Evolutionary conservation across 1,139 yeast genomes (phyloP).

Genomic region (Suhomyces anneliseae): DNA sequence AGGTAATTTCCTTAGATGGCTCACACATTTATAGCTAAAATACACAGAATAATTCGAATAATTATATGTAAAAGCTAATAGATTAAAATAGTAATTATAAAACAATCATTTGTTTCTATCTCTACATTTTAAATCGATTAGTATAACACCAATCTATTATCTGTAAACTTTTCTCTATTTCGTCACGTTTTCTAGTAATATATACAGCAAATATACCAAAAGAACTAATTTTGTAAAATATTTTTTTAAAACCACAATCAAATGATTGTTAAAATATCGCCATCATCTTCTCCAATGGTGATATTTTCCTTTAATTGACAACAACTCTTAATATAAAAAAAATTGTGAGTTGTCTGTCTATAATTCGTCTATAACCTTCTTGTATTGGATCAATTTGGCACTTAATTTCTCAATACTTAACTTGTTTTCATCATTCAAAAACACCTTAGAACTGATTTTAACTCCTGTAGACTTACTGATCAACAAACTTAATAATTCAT

Average conservation of each 20-base stretch:
- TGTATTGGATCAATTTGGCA: constrained; percentile 44
- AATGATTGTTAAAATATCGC: no score
- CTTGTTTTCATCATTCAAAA: constrained; percentile 33
- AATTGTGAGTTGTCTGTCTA: background rate
- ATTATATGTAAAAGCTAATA: no score
- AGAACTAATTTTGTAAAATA: background rate
- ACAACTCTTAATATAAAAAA: background rate
- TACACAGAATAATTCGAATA: no score
- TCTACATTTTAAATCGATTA: no score
- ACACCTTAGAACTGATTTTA: constrained; percentile 39
- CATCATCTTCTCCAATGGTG: no score
- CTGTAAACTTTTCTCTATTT: no score
- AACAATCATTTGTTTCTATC: no score
- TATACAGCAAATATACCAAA: background rate
- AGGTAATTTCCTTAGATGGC: no score
- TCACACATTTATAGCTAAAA: no score
- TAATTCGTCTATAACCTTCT: constrained; percentile 35
- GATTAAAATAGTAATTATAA: no score
- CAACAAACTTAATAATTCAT: constrained; percentile 34
- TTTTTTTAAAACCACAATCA: background rate
- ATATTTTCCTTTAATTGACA: no score
- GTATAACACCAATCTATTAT: no score
- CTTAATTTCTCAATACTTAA: constrained; percentile 37
- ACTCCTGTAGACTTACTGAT: constrained; percentile 41
- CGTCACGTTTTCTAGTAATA: background rate